These are phyloP conservation scores for Mycena haematopus DNA, from an alignment of 768 basidiomycete genomes.

Conservation along the genomic window DNA sequence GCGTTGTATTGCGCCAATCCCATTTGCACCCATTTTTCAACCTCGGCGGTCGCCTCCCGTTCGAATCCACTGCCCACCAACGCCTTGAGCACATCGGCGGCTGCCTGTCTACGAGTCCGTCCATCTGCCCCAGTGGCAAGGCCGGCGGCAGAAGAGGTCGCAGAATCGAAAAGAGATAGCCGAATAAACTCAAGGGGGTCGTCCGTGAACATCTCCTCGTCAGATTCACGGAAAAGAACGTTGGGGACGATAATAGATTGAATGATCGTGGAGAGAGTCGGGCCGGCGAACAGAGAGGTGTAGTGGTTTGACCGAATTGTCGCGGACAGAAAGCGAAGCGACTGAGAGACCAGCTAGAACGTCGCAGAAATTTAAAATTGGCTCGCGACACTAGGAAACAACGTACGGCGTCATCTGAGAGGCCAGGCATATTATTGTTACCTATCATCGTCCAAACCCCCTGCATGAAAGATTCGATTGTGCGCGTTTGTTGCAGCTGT, in stretches of 20 bases:
- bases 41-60: slow-evolving; percentile 84
- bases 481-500: slow-evolving; percentile 65
- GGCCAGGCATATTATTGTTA: slow-evolving; percentile 67
- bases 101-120: slow-evolving; percentile 89
- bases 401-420: slow-evolving; percentile 74
- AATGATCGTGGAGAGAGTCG: slow-evolving; percentile 82
- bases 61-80: slow-evolving; percentile 85
- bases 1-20: slow-evolving; percentile 70
- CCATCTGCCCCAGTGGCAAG: slow-evolving; percentile 55
- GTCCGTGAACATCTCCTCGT: slow-evolving; percentile 96
- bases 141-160: slow-evolving; percentile 64
- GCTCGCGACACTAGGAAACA: background rate
- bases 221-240: slow-evolving; percentile 84
- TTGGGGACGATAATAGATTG: slow-evolving; percentile 96
- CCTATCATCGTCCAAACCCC: slow-evolving; percentile 92
- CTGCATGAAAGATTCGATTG: slow-evolving; percentile 79
- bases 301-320: slow-evolving; percentile 90
- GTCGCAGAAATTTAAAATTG: background rate
- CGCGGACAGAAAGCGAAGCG: slow-evolving; percentile 89
- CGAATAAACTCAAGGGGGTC: slow-evolving; percentile 96
- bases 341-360: slow-evolving; percentile 83
- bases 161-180: slow-evolving; percentile 55
- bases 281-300: slow-evolving; percentile 80
- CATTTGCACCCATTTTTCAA: slow-evolving; percentile 81
- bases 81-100: slow-evolving; percentile 94